Evolutionary conservation across 805 yeast genomes (phyloP).

Genomic region (Clavispora santaluciae): DNA sequence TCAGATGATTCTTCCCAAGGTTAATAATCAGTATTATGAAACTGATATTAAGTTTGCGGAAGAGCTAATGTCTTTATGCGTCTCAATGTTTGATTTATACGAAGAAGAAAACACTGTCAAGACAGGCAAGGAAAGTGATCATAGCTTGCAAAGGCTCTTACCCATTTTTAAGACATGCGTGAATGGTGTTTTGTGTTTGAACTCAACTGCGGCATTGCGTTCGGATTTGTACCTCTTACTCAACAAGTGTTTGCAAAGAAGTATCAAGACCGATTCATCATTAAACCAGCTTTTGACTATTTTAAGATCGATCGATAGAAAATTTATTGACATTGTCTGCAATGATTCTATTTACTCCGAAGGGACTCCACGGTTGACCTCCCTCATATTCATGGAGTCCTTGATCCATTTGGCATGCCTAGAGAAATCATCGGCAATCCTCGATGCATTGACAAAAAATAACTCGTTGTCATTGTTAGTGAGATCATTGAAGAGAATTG

Average conservation of each 20-base stretch:
- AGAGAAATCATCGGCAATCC: constrained; percentile 47
- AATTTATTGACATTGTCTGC: constrained; percentile 59
- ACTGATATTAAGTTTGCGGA: constrained; percentile 62
- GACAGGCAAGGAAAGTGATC: constrained; percentile 10
- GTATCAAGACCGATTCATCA: constrained; percentile 36
- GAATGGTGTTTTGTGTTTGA: constrained; percentile 66
- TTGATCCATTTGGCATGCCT: constrained; percentile 50
- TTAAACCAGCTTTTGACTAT: constrained; percentile 48
- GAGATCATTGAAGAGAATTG: constrained; percentile 64
- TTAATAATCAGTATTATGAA: constrained; percentile 64
- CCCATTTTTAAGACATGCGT: constrained; percentile 71
- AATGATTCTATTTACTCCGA: constrained; percentile 79
- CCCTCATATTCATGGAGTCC: constrained; percentile 70
- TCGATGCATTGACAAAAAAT: constrained; percentile 57
- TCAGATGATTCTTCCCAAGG: constrained; percentile 69
- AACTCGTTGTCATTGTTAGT: constrained; percentile 64
- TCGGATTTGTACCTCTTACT: constrained; percentile 75
- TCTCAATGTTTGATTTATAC: constrained; percentile 61
- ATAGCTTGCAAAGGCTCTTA: constrained; percentile 49
- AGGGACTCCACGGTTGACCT: constrained; percentile 69
- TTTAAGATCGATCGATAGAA: constrained; percentile 54
- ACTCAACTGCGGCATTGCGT: constrained; percentile 62
- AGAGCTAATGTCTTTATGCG: constrained; percentile 72
- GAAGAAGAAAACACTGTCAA: constrained; percentile 25
- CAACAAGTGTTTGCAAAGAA: constrained; percentile 57